These are phyloP conservation scores for Saprolegnia diclina DNA, from an alignment of 352 stramenopile genomes.

Conservation along the genomic window DNA sequence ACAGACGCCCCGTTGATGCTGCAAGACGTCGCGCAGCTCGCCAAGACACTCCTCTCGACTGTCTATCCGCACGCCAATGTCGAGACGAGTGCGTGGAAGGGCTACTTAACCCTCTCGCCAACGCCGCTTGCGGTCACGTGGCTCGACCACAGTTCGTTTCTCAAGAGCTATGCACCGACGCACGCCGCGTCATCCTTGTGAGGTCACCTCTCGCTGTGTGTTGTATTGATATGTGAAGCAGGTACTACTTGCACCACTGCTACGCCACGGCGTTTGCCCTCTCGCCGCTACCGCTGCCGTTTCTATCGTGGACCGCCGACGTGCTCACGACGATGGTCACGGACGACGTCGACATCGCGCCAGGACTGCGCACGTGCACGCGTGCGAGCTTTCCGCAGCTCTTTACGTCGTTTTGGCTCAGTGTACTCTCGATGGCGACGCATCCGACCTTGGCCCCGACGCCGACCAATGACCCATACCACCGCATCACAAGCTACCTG, in stretches of 20 bases:
- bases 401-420: conserved; percentile 20
- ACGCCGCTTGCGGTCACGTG: background rate
- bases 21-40: conserved; percentile 1
- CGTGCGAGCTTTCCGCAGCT: conserved; percentile 7
- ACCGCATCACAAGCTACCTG: background rate
- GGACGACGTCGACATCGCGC: background rate
- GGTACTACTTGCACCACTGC: conserved; percentile 21
- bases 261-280: conserved; percentile 15
- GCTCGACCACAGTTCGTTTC: background rate
- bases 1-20: background rate
- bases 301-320: background rate
- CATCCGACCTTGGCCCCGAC: conserved; percentile 1
- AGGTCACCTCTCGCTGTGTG: background rate
- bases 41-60: background rate
- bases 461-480: background rate
- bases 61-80: conserved; percentile 3
- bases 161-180: background rate
- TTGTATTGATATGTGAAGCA: background rate
- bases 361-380: conserved; percentile 6
- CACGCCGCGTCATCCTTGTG: background rate
- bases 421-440: background rate
- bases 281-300: background rate
- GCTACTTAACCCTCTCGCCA: background rate
- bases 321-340: conserved; percentile 8
- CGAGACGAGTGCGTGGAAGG: background rate